Evolutionary conservation across 345 rosid species (phyloP).

Genomic region (Arabis alpina): DNA sequence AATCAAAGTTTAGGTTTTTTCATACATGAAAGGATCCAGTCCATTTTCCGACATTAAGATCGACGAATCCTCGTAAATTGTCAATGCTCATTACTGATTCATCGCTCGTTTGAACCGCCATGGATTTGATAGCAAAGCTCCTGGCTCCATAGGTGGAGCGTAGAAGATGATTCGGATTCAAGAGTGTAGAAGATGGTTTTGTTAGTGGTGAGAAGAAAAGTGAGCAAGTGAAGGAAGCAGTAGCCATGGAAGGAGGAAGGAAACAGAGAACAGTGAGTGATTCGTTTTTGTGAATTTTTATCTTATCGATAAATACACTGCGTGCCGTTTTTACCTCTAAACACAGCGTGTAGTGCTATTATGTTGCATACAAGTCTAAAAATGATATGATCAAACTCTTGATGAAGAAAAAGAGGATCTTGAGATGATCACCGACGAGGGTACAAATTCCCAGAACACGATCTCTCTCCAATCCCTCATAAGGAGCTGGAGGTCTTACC

Average conservation of each 20-base stretch:
- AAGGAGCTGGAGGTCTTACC: no score
- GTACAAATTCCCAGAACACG: no score
- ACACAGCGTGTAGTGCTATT: constrained; percentile 3
- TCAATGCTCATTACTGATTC: constrained; percentile 69
- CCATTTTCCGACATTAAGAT: constrained; percentile 83
- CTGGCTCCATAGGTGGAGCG: constrained; percentile 40
- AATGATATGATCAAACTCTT: no score
- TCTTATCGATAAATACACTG: constrained; percentile 21
- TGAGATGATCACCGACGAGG: no score
- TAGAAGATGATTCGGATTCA: not conserved
- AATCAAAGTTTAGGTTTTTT: not conserved
- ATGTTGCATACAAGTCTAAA: no score
- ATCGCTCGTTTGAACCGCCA: constrained; percentile 42
- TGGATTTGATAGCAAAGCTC: constrained; percentile 42
- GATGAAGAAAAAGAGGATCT: no score
- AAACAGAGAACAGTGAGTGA: constrained; percentile 4
- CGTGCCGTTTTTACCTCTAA: not conserved
- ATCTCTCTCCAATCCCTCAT: no score
- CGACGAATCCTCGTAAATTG: constrained; percentile 66
- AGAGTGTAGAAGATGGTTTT: constrained; percentile 28
- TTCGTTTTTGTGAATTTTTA: constrained; percentile 5
- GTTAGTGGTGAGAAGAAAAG: constrained; percentile 39
- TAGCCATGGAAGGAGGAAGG: constrained; percentile 37
- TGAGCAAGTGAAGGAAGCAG: constrained; percentile 46
- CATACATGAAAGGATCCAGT: constrained; percentile 76